phyloP scores from a whole-genome alignment of 2,329 filamentous ascomycete species.

The Thelonectria olida region DNA sequence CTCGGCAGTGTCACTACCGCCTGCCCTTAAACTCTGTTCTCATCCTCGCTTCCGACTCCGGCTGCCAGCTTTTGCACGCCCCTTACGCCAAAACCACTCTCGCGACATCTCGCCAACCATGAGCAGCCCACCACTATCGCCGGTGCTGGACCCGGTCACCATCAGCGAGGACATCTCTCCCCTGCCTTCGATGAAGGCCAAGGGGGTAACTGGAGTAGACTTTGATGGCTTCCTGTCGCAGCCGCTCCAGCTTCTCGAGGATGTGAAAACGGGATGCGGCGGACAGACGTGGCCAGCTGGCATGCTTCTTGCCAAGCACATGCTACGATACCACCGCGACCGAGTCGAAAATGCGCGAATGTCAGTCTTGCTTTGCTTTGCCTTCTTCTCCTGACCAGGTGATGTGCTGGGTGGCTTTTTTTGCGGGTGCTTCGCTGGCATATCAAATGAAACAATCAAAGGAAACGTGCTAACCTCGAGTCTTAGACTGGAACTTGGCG shows the following conservation, averaged over 20 bases:
- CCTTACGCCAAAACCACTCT: not conserved
- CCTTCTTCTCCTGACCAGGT: not conserved
- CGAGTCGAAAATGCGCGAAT: conserved; percentile 74
- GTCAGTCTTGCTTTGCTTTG: conserved; percentile 53
- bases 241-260: conserved; percentile 82
- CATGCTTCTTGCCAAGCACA: conserved; percentile 85
- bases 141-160: conserved; percentile 59
- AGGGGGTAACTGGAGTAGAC: conserved; percentile 61
- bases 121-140: conserved; percentile 55
- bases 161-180: conserved; percentile 67
- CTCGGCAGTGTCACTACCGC: not conserved
- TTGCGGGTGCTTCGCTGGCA: conserved; percentile 4
- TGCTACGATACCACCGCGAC: conserved; percentile 77
- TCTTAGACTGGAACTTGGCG: conserved; percentile 85
- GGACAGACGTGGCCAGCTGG: conserved; percentile 96
- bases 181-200: conserved; percentile 66
- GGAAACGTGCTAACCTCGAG: conserved; percentile 34
- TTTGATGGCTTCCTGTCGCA: conserved; percentile 79
- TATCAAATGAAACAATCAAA: not conserved
- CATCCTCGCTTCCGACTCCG: not conserved
- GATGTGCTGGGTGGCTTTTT: not conserved
- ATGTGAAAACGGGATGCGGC: conserved; percentile 87
- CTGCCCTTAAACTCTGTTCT: not conserved
- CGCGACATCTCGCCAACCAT: conserved; percentile 21
- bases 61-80: not conserved